Evolutionary conservation across 768 basidiomycete species (phyloP).

Genomic region (Macrolepiota dolichaula): DNA sequence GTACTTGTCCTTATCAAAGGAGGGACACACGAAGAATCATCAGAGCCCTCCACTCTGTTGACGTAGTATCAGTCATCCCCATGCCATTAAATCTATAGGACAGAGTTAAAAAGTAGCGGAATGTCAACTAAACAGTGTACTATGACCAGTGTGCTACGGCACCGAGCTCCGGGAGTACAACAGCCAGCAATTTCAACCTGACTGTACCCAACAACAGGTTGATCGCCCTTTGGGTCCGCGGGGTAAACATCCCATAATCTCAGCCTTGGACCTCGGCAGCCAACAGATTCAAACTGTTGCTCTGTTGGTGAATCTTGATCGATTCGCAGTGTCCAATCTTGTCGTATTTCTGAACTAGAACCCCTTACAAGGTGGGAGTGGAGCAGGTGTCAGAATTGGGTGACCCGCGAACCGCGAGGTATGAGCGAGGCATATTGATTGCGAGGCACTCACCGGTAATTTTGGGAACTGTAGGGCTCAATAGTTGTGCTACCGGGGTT

Average conservation of each 20-base stretch:
- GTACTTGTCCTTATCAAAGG: not conserved
- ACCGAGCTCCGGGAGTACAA: not conserved
- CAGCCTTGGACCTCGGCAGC: not conserved
- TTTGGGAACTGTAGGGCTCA: not conserved
- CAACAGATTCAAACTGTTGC: not conserved
- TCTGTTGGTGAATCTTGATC: slow-evolving; percentile 5
- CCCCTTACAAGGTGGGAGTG: not conserved
- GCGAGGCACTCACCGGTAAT: not conserved
- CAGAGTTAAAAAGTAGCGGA: not conserved
- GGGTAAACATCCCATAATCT: slow-evolving; percentile 3
- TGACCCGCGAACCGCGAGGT: slow-evolving; percentile 9
- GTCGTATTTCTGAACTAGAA: slow-evolving; percentile 5
- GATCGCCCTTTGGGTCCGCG: slow-evolving; percentile 3
- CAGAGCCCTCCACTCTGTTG: not conserved
- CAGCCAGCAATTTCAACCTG: not conserved
- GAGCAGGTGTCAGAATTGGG: not conserved
- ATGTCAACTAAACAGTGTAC: not conserved
- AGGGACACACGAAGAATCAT: not conserved
- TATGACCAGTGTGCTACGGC: not conserved
- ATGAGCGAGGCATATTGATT: not conserved
- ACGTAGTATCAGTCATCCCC: not conserved
- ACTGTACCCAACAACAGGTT: not conserved
- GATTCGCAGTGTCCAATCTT: not conserved
- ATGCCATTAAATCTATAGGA: not conserved
- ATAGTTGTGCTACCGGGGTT: not conserved